Evolutionary conservation across 2,329 filamentous ascomycete genomes (phyloP).

Genomic region (Aureobasidium namibiae): DNA sequence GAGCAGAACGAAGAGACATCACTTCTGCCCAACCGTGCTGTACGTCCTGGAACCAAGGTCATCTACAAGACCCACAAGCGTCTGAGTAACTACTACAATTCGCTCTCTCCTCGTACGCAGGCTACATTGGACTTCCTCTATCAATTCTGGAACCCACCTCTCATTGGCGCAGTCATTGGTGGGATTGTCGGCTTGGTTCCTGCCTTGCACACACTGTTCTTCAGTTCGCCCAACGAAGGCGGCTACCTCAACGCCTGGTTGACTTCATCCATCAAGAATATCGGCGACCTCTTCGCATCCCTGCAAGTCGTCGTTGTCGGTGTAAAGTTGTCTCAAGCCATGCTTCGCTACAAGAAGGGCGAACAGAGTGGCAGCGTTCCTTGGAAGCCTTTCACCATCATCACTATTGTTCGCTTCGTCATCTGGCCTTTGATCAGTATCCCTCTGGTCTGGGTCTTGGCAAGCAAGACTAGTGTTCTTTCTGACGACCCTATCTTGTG

Average conservation of each 20-base stretch:
- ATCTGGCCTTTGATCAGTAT: constrained; percentile 50
- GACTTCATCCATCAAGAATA: constrained; percentile 51
- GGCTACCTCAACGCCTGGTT: constrained; percentile 61
- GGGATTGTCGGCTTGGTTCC: constrained; percentile 53
- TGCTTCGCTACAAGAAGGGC: constrained; percentile 39
- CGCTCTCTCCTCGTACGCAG: constrained; percentile 31
- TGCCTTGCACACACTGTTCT: constrained; percentile 53
- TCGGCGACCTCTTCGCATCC: constrained; percentile 56
- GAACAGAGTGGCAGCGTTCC: constrained; percentile 37
- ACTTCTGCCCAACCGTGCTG: constrained; percentile 38
- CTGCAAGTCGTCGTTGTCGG: constrained; percentile 60
- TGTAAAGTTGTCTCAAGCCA: constrained; percentile 52
- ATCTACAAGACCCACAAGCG: constrained; percentile 28
- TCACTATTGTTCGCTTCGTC: constrained; percentile 50
- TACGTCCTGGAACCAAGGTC: constrained; percentile 22
- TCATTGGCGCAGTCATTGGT: constrained; percentile 53
- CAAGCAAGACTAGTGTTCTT: constrained; percentile 44
- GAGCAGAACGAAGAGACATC: constrained; percentile 41
- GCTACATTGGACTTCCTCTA: constrained; percentile 34
- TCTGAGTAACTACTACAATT: constrained; percentile 28
- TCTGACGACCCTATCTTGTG: constrained; percentile 55
- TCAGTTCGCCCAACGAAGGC: constrained; percentile 48
- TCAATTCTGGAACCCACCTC: constrained; percentile 52
- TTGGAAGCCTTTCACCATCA: constrained; percentile 42
- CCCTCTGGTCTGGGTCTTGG: constrained; percentile 46